These are phyloP conservation scores for Amanita pallidorosea DNA, from an alignment of 768 basidiomycete genomes.

Conservation along the genomic window DNA sequence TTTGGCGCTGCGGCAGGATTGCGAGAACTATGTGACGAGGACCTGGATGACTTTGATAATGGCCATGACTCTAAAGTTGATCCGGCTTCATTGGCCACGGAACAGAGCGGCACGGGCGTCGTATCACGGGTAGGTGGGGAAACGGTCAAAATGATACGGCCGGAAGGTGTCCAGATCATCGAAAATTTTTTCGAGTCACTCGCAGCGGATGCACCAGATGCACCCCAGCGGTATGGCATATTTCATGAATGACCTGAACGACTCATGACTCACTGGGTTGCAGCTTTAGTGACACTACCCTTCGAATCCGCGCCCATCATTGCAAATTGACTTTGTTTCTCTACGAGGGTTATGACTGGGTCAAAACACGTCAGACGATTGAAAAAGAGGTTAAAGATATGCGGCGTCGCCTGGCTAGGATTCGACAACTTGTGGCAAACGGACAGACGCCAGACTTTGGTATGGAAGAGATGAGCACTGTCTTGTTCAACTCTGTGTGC, in stretches of 20 bases:
- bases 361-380: conserved; percentile 71
- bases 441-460: conserved; percentile 80
- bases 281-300: conserved; percentile 34
- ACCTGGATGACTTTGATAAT: conserved; percentile 56
- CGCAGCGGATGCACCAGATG: conserved; percentile 40
- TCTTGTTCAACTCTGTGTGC: conserved; percentile 90
- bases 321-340: conserved; percentile 61
- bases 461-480: conserved; percentile 59
- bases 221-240: conserved; percentile 33
- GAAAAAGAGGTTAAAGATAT: conserved; percentile 85
- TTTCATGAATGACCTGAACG: conserved; percentile 5
- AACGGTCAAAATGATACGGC: conserved; percentile 69
- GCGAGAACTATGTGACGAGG: conserved; percentile 61
- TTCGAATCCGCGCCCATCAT: conserved; percentile 47
- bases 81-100: conserved; percentile 13
- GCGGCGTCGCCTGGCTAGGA: conserved; percentile 76
- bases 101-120: conserved; percentile 22
- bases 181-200: conserved; percentile 69
- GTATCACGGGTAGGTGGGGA: conserved; percentile 69
- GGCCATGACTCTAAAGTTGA: conserved; percentile 18
- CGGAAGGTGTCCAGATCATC: conserved; percentile 51
- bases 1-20: conserved; percentile 73
- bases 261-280: neutral
- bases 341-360: conserved; percentile 96
- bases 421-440: conserved; percentile 82